Conservation (phyloP, 495 filamentous ascomycete genomes). For the Melanomma pulvis-pyrius region DNA sequence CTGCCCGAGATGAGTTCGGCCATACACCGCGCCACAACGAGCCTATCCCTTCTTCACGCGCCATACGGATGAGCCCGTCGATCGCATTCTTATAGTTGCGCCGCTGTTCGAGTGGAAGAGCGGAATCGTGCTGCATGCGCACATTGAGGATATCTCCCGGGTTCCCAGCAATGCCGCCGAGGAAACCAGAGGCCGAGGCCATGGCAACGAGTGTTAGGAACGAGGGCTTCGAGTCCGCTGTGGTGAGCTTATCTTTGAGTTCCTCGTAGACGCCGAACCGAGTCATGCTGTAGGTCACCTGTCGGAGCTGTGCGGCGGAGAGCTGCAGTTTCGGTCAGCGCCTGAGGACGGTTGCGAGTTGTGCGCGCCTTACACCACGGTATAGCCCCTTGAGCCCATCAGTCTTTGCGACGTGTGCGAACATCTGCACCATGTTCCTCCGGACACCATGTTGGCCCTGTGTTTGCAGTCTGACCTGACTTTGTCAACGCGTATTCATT, state of each 20-base stretch:
- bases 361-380: conserved; percentile 62
- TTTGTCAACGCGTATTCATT: conserved; percentile 11
- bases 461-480: conserved; percentile 85
- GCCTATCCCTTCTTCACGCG: conserved; percentile 70
- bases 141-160: conserved; percentile 96
- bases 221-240: conserved; percentile 55
- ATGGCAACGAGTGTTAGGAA: conserved; percentile 76
- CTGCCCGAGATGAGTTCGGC: conserved; percentile 86
- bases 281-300: conserved; percentile 85
- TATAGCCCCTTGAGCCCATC: conserved; percentile 78
- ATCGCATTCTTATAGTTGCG: conserved; percentile 89
- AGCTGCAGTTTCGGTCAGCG: conserved; percentile 54
- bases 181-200: conserved; percentile 78
- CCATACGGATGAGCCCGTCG: conserved; percentile 84
- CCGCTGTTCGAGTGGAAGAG: conserved; percentile 70
- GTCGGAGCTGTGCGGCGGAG: conserved; percentile 87
- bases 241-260: conserved; percentile 71
- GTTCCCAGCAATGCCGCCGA: conserved; percentile 90
- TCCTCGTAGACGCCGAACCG: conserved; percentile 95
- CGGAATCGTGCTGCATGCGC: conserved; percentile 94
- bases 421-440: conserved; percentile 77
- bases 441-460: conserved; percentile 42
- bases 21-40: conserved; percentile 85
- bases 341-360: neutral
- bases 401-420: conserved; percentile 70